A percentile compares a stretch with the other conserved stretches of the same genome.
These are phyloP conservation scores for Penicillium angulare DNA, from an alignment of 495 filamentous ascomycete genomes.

Conservation along the genomic window DNA sequence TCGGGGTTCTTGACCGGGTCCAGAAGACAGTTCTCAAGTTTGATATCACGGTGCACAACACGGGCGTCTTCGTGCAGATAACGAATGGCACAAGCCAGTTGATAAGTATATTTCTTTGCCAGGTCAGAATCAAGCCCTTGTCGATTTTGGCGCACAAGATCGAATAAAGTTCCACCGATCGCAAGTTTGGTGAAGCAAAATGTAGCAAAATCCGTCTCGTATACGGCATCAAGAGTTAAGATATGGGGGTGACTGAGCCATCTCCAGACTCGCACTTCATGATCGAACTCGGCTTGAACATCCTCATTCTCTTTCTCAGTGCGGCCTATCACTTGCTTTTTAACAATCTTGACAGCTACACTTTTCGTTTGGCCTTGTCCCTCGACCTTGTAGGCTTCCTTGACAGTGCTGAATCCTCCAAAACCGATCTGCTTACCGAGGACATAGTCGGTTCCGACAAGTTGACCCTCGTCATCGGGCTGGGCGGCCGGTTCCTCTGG, in stretches of 20 bases:
- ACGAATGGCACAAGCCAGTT: conserved; percentile 66
- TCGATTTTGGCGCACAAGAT: conserved; percentile 60
- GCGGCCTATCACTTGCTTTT: conserved; percentile 55
- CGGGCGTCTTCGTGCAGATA: conserved; percentile 73
- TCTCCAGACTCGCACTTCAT: conserved; percentile 70
- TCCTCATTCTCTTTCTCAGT: conserved; percentile 65
- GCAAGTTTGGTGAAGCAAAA: conserved; percentile 72
- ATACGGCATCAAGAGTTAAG: conserved; percentile 63
- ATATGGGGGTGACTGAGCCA: conserved; percentile 66
- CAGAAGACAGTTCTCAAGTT: conserved; percentile 74
- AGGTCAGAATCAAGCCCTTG: conserved; percentile 51
- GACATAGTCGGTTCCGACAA: conserved; percentile 69
- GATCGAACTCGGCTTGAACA: conserved; percentile 70
- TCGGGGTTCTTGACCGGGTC: conserved; percentile 52
- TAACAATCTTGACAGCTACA: conserved; percentile 71
- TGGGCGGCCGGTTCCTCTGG: conserved; percentile 39
- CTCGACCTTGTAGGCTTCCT: conserved; percentile 69
- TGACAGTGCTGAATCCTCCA: conserved; percentile 70
- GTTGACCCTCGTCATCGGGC: conserved; percentile 72
- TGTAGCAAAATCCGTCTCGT: conserved; percentile 68
- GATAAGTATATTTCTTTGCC: conserved; percentile 63
- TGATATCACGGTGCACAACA: conserved; percentile 72
- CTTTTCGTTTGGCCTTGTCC: conserved; percentile 49
- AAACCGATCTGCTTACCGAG: conserved; percentile 68
- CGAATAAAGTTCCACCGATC: conserved; percentile 69